Conservation (phyloP, 1,139 yeast species). For the Debaryomyces udenii region DNA sequence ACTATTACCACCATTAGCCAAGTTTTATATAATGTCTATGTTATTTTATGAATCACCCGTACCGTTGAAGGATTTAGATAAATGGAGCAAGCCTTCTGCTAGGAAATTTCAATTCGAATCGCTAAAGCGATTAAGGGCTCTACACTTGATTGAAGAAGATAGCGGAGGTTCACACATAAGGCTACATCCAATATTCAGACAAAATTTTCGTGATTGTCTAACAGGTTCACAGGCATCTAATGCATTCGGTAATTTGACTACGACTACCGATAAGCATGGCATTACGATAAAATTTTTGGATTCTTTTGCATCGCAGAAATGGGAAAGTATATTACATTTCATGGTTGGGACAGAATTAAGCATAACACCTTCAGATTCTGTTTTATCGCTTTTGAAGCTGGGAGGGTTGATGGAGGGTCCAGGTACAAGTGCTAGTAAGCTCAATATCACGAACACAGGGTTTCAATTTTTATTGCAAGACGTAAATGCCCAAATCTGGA, state of each 20-base stretch:
- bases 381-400: conserved; percentile 63
- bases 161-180: conserved; percentile 56
- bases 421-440: conserved; percentile 36
- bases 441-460: conserved; percentile 86
- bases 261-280: conserved; percentile 39
- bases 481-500: conserved; percentile 94
- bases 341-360: conserved; percentile 91
- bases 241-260: conserved; percentile 48
- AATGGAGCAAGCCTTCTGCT: conserved; percentile 69
- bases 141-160: conserved; percentile 75
- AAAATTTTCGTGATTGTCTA: conserved; percentile 77
- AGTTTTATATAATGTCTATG: conserved; percentile 85
- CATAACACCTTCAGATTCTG: conserved; percentile 68
- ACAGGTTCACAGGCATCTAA: conserved; percentile 69
- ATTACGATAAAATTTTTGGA: conserved; percentile 72
- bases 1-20: conserved; percentile 84
- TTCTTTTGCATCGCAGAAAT: conserved; percentile 77
- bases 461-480: conserved; percentile 93
- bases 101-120: conserved; percentile 71
- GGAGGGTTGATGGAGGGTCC: conserved; percentile 83
- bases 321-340: conserved; percentile 95
- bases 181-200: conserved; percentile 73
- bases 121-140: conserved; percentile 69
- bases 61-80: conserved; percentile 65
- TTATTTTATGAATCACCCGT: conserved; percentile 79